phyloP scores from a whole-genome alignment of 148 eudicot genomes.

The Vaccinium myrtillus region DNA sequence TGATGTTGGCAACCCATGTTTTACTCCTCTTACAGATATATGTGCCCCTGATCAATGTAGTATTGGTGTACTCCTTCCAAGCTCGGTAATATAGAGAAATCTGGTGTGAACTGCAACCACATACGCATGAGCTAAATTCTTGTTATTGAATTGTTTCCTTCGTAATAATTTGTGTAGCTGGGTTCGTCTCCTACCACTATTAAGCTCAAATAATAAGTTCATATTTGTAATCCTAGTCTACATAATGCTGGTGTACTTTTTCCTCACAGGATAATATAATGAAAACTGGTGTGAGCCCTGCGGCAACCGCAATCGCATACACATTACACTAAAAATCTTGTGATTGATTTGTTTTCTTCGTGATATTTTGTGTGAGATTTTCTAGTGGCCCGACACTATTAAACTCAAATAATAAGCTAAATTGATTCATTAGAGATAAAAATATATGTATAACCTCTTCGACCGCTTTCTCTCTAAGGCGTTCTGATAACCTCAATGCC shows the following conservation, averaged over 20 bases:
- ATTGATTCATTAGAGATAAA: background rate
- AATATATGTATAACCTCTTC: slow-evolving; percentile 47
- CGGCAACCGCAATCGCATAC: background rate
- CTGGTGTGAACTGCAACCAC: background rate
- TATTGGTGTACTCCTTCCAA: background rate
- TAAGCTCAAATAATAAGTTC: background rate
- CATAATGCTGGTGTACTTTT: background rate
- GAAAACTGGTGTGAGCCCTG: background rate
- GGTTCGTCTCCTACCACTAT: background rate
- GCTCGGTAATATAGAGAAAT: background rate
- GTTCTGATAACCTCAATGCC: slow-evolving; percentile 55
- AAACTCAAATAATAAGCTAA: background rate
- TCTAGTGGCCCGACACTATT: background rate
- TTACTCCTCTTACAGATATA: background rate
- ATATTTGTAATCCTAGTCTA: background rate
- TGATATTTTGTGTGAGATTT: background rate
- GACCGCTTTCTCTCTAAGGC: slow-evolving; percentile 61
- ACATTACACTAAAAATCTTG: background rate
- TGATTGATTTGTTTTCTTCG: background rate
- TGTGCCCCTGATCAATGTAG: background rate
- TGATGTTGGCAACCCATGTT: background rate
- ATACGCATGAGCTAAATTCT: background rate
- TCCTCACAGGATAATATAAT: background rate
- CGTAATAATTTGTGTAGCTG: background rate
- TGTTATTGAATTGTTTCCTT: background rate